Evolutionary conservation across 2,329 filamentous ascomycete genomes (phyloP), one percentile per base, ranked within the genome.

Genomic region (Trichoderma endophyticum): DNA sequence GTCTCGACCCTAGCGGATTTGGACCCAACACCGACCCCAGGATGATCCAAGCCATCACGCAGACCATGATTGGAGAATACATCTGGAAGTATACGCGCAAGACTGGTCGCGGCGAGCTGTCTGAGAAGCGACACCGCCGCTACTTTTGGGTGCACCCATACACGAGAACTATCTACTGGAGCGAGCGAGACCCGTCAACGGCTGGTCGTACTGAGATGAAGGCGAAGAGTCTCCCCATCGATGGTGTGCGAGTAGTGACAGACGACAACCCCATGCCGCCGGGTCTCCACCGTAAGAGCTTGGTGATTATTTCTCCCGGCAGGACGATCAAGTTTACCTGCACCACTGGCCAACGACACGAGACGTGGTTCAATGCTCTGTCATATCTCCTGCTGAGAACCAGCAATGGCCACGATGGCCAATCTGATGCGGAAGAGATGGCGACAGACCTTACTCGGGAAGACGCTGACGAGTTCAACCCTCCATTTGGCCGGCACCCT

Each of bases 111-210:
- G 92, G 91, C 70, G 93, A 94, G 74, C 90, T 97, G 82, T 98
- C 95, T 0, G 92, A 91, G 76, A 97, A 95, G 71, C 90, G 96
- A 67, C 96, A 99, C 82, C 90, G 93, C 73, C 91, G 96, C 36
- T 99, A 98, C 86, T 99, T 99, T 87, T 99, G 96, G 96, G 93
- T 99, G 26, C 96, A 99, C 80, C 96, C 96, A 0, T 99, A 98
- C 82, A 99, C 95, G 3, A 90, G 95, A 64, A 98, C 95, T 6
- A 82, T 99, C 77, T 98, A 98, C 86, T 99, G 96, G 96, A 97
- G 95, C 79, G 93, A 97, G 75, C 88, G 91, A 69, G 95, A 98
- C 80, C 96, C 96, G 7, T 91, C 93, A 34, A 88, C 86, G 61
- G 92, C 91, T 61, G 93, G 93, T n/a, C 90, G 92, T 74, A 84